phyloP scores from a whole-genome alignment of 345 rosid species.

The Salix brachista region DNA sequence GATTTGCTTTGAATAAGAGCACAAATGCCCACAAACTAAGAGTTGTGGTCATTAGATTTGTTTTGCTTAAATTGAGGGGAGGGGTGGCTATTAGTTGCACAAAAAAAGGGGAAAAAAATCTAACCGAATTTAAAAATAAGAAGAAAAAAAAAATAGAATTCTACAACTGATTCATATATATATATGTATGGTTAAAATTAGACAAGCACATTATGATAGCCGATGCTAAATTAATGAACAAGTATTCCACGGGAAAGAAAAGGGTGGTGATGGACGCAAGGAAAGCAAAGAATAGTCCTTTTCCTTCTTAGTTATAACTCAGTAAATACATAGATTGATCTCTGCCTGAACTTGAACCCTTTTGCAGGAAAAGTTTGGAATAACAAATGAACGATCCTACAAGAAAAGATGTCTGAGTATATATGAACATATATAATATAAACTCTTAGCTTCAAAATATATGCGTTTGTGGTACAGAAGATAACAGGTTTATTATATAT shows the following conservation, averaged over 20 bases:
- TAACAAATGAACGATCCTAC: background rate
- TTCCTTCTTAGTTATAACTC: background rate
- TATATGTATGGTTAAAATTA: no score
- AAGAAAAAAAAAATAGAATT: no score
- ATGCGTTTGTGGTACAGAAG: background rate
- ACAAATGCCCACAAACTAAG: no score
- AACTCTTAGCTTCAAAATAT: no score
- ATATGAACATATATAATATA: background rate
- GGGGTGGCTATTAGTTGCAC: no score
- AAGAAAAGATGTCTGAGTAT: constrained; percentile 1
- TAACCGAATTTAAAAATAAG: no score
- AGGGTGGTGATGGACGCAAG: background rate
- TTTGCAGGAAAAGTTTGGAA: constrained; percentile 18
- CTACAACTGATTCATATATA: no score
- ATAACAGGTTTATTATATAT: background rate
- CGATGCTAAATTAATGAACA: background rate
- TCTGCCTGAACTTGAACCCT: background rate
- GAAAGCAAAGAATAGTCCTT: constrained; percentile 30
- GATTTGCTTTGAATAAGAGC: no score
- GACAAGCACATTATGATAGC: background rate
- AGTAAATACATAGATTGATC: background rate
- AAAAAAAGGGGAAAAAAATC: no score
- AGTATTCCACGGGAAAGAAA: background rate
- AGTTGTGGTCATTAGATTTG: no score
- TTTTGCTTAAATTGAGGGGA: no score